Evolutionary conservation across 495 filamentous ascomycete species (phyloP).

Genomic region (Friedmanniomyces simplex): DNA sequence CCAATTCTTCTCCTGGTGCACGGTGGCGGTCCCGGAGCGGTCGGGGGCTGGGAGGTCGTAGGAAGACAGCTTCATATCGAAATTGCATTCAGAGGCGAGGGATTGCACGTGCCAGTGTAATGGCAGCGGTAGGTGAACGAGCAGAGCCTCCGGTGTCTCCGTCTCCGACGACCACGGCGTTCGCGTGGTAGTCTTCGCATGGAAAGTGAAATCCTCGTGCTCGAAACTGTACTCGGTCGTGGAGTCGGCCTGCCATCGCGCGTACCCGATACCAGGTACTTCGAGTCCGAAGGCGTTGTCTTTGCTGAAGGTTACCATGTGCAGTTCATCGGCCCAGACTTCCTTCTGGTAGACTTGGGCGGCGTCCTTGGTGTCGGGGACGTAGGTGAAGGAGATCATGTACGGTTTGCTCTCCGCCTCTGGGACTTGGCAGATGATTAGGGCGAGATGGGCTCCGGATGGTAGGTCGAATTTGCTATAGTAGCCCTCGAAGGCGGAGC

Average conservation of each 20-base stretch:
- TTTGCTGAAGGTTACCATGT: slow-evolving; percentile 18
- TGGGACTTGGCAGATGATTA: slow-evolving; percentile 32
- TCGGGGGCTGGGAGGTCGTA: slow-evolving; percentile 20
- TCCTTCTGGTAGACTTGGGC: slow-evolving; percentile 28
- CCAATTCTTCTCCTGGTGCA: slow-evolving; percentile 43
- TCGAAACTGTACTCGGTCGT: slow-evolving; percentile 25
- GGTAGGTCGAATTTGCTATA: slow-evolving; percentile 38
- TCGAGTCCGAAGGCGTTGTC: slow-evolving; percentile 26
- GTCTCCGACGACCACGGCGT: slow-evolving; percentile 27
- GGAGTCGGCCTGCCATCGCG: slow-evolving; percentile 19
- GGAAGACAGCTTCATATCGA: slow-evolving; percentile 24
- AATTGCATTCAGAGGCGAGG: slow-evolving; percentile 29
- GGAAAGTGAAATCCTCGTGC: slow-evolving; percentile 25
- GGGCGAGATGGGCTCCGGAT: slow-evolving; percentile 28
- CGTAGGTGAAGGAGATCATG: slow-evolving; percentile 38
- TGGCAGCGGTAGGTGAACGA: slow-evolving; percentile 34
- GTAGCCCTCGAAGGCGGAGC: slow-evolving; percentile 37
- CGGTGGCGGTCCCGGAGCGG: slow-evolving; percentile 25
- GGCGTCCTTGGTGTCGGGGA: slow-evolving; percentile 23
- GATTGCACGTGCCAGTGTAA: slow-evolving; percentile 42
- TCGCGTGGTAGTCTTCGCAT: slow-evolving; percentile 25
- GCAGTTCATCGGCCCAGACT: slow-evolving; percentile 24
- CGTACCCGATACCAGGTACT: slow-evolving; percentile 25
- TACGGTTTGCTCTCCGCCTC: slow-evolving; percentile 29
- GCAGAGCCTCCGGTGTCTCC: slow-evolving; percentile 24